Evolutionary conservation across 2,329 filamentous ascomycete species (phyloP), one percentile per base, ranked within the genome.

Genomic region (Fusarium brevicatenulatum): DNA sequence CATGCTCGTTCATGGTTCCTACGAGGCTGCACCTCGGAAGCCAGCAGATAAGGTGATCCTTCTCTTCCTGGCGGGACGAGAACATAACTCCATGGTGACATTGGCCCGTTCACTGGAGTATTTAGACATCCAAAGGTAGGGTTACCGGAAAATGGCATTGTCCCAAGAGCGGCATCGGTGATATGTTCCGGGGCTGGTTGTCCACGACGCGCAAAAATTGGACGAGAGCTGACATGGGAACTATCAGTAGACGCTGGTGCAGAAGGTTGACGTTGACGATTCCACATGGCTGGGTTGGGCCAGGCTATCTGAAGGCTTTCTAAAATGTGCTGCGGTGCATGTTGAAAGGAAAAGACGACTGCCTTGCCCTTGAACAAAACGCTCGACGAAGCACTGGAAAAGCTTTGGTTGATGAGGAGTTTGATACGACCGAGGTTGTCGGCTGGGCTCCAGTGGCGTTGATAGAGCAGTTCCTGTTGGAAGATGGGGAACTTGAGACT

Each of bases 311-410:
- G 88, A 5, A 90, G 91, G 68, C 84, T 86, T 80, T 96, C 92
- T 36, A 97, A 86, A 30, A 95, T 85, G 46, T 92, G 94, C 61
- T 93, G 82, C 2, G 94, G 94, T 39, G 93, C 94, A 84, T 96
- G 93, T 78, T 96, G 93, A 76, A 97, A 97, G 2, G 94, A 91
- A 81, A 97, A 96, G 19, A 89, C 88, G 30, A 95, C 88, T 49
- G 94, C 82, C 76, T 95, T 93, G 75, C 93, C 90, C 72, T 93
- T 89, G 0, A 89, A 88, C 46, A 84, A 81, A 5, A 47, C 25
- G 5, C 83, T 82, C 2, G 82, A 63, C 5, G 84, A 88, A 66
- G 88, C 85, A 42, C 90, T 84, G 15, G 87, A 85, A 65, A 94
- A 90, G 0, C 93, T 91, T 78, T 95, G 93, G 53, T 92, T 91